Evolutionary conservation across 371 early-diverging fungal species (phyloP), one percentile per base, ranked within the genome.

Genomic region (Actinomortierella wolfii): DNA sequence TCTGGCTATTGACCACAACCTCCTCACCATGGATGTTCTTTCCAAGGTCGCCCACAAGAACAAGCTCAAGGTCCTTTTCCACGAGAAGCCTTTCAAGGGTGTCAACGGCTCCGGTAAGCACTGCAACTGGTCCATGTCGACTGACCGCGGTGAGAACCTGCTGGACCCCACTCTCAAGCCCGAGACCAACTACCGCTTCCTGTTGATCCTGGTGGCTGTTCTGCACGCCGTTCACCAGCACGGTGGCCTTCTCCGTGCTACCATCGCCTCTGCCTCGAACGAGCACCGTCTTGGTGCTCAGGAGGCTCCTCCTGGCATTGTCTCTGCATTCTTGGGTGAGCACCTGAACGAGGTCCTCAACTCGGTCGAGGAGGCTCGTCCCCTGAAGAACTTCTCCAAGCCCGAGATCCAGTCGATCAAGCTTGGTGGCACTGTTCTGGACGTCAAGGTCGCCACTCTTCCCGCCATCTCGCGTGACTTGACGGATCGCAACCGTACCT

Each of bases 41-140:
- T 95, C 96, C 86, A 93, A 93, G 81, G 95, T 96, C 56, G 96
- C 99, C 21, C 95, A 97, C 83, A 90, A 93, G 61, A 94, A 98
- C 89, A 92, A 92, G 80, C 88, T 97, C 66, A 95, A 94, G 88
- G 92, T 93, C 49, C 87, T 98, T 43, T 97, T 91, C 90, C 99
- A 98, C 88, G 97, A 97, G 84, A 98, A 98, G 88, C 99, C 99
- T 45, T 98, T 97, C 89, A 91, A 92, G 79, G 97, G 99, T 57
- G 88, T 98, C 79, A 98, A 98, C 80, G 99, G 99, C 41, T 93
- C 94, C 29, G 97, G 99, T 63, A 98, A 98, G 88, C 99, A 97
- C 85, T 95, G 96, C 88, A 98, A 98, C 91, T 98, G 97, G 97
- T 90, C 97, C 75, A 79, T 98, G 77, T 91, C 93, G 54, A 97